Evolutionary conservation across 345 rosid species (phyloP), one percentile per base, ranked within the genome.

Genomic region (Acer negundo): DNA sequence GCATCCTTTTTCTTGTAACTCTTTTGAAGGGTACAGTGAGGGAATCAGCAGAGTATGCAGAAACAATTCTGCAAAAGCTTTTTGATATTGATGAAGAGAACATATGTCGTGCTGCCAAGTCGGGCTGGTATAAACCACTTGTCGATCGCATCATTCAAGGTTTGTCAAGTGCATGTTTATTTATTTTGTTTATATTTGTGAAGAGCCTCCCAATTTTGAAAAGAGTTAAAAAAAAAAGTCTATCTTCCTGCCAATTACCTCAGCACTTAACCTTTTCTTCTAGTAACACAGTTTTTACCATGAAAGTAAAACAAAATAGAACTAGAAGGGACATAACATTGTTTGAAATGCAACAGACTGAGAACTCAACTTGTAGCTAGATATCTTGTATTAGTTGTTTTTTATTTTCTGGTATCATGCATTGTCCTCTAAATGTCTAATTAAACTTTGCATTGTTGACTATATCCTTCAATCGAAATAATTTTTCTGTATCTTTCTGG

Each of bases 101-200:
- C 79, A 83, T 89, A 70, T 63, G 80, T 71, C 80, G 80, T 58
- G 91, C 92, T 79, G 92, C 92, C 24, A 81, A 75, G 76, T 84
- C 89, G 64, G 90, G 90, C 77, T 90, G 91, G 94, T 89, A 87
- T 78, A 82, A 86, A 31, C 94, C 94, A 6, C 94, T 90, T 47
- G 72, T 85, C 35, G 89, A 86, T 74, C 82, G 84, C 62, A 82
- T 89, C 46, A 69, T 82, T 78, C 87, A 84, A 89, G 94, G 94
- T 90, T 51, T n/a, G 38, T 65, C 62, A 7, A 44, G 7, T 8
- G 69, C 12, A 42, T 11, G 3, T 8, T 65, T 59, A 1, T 56
- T 77, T 77, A 11, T 64, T 72, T 53, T 5, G 0, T 72, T 31
- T 5, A 38, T 70, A 58, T 26, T n/a, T 44, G 3, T 20, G 28